Percentiles rank a stretch among this genome's conserved stretches.
Evolutionary conservation across 306 rosid species (phyloP).

Genomic region (Rosa multiflora): DNA sequence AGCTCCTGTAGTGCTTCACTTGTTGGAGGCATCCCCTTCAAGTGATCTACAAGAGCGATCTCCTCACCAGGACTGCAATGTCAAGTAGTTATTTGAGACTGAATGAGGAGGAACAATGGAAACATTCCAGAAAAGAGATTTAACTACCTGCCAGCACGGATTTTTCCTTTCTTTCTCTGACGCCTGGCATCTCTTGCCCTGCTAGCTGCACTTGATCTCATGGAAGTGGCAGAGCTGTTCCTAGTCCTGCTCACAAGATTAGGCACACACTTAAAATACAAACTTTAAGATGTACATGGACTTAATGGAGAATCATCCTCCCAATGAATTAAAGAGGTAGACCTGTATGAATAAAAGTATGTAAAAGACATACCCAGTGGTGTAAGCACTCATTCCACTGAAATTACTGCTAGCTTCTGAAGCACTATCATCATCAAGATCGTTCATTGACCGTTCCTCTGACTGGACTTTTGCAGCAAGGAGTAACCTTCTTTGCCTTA

Average conservation of each 20-base stretch:
- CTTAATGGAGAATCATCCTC: neutral
- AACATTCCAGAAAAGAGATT: neutral
- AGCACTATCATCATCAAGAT: constrained; percentile 79
- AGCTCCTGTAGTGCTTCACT: constrained; percentile 64
- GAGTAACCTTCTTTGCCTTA: constrained; percentile 91
- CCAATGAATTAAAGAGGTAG: neutral
- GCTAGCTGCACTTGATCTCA: constrained; percentile 64
- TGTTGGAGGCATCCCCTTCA: constrained; percentile 81
- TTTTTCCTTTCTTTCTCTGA: constrained; percentile 90
- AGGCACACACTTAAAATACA: constrained; percentile 27
- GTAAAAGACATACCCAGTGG: constrained; percentile 65
- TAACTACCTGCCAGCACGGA: constrained; percentile 92
- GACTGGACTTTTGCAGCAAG: constrained; percentile 78
- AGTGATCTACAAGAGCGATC: constrained; percentile 81
- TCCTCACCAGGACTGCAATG: constrained; percentile 85
- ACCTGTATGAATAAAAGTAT: constrained; percentile 10
- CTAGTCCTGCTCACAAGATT: constrained; percentile 60
- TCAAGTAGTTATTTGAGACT: constrained; percentile 22
- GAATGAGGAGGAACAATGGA: neutral
- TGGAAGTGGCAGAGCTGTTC: constrained; percentile 62
- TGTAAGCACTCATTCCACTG: constrained; percentile 99
- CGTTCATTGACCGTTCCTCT: constrained; percentile 64
- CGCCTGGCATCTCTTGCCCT: constrained; percentile 83
- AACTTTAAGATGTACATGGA: constrained; percentile 3
- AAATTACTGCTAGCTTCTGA: constrained; percentile 96